These are phyloP conservation scores for Toxoplasma gondii DNA, from an alignment of 169 alveolate species.

Conservation along the genomic window DNA sequence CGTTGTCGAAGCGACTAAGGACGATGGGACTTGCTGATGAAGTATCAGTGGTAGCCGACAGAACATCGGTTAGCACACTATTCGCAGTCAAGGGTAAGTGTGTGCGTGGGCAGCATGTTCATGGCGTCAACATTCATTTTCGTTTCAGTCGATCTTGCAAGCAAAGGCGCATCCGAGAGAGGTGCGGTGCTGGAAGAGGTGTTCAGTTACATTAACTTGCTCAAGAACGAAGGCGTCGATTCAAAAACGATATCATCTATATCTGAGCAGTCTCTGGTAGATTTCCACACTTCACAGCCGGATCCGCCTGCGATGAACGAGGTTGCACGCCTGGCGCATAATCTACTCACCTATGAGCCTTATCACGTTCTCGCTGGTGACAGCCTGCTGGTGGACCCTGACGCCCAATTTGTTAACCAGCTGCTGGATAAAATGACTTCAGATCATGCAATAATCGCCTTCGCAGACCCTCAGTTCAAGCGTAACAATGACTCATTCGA, in stretches of 20 bases:
- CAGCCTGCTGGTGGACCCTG: conserved; percentile 61
- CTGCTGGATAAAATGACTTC: conserved; percentile 61
- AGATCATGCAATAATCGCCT: conserved; percentile 63
- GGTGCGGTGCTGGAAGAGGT: conserved; percentile 66
- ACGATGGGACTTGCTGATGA: conserved; percentile 63
- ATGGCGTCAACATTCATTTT: not conserved
- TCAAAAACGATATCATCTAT: conserved; percentile 44
- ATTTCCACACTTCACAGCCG: conserved; percentile 68
- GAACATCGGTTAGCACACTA: conserved; percentile 57
- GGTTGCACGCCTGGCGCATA: conserved; percentile 70
- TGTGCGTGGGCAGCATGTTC: not conserved
- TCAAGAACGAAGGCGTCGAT: conserved; percentile 62
- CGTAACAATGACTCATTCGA: conserved; percentile 33
- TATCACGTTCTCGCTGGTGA: conserved; percentile 69
- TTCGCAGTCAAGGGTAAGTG: conserved; percentile 64
- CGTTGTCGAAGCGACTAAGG: conserved; percentile 67
- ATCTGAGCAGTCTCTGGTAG: conserved; percentile 63
- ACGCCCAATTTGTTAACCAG: conserved; percentile 58
- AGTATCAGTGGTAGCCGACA: conserved; percentile 56
- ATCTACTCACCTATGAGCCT: conserved; percentile 66
- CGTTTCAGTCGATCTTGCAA: conserved; percentile 58
- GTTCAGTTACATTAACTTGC: conserved; percentile 58
- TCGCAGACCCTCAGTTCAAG: conserved; percentile 66
- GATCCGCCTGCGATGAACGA: conserved; percentile 59
- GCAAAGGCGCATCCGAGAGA: conserved; percentile 58